Conservation (phyloP, 2,329 filamentous ascomycete genomes). For the Diplocarpon rosae region DNA sequence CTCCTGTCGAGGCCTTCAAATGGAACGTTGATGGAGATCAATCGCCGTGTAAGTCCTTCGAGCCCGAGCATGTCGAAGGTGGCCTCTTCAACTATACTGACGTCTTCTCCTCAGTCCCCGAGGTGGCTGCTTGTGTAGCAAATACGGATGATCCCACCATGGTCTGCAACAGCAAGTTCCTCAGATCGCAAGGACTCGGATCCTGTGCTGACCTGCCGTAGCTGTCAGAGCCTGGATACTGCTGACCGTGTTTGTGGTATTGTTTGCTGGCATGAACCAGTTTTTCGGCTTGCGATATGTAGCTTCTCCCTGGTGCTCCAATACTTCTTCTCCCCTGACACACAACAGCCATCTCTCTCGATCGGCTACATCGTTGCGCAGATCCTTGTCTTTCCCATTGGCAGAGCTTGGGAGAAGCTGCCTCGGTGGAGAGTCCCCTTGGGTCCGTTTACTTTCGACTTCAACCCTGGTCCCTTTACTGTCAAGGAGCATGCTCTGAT, state of each 20-base stretch:
- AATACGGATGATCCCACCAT: slow-evolving; percentile 19
- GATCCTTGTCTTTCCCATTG: slow-evolving; percentile 37
- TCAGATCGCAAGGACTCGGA: not conserved
- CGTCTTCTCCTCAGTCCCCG: slow-evolving; percentile 23
- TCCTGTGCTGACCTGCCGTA: not conserved
- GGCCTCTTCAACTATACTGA: not conserved
- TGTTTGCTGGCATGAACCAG: slow-evolving; percentile 10
- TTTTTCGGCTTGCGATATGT: not conserved
- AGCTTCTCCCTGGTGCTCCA: not conserved
- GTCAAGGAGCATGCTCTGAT: slow-evolving; percentile 59
- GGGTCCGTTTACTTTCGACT: slow-evolving; percentile 37
- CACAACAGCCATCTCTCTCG: slow-evolving; percentile 9
- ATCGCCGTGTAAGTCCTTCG: slow-evolving; percentile 26
- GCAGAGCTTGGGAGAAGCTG: slow-evolving; percentile 43
- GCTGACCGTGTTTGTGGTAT: slow-evolving; percentile 24
- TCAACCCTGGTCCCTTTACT: slow-evolving; percentile 58
- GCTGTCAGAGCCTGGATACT: slow-evolving; percentile 49
- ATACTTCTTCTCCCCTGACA: not conserved
- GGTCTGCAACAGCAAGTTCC: too few relatives aligned
- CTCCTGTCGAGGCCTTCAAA: slow-evolving; percentile 28
- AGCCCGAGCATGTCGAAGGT: not conserved
- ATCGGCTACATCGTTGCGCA: slow-evolving; percentile 15
- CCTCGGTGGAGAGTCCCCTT: slow-evolving; percentile 13
- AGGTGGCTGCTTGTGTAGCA: slow-evolving; percentile 29
- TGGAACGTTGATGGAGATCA: slow-evolving; percentile 31